Evolutionary conservation across 148 eudicot species (phyloP).

Genomic region (Amaranthus cruentus): DNA sequence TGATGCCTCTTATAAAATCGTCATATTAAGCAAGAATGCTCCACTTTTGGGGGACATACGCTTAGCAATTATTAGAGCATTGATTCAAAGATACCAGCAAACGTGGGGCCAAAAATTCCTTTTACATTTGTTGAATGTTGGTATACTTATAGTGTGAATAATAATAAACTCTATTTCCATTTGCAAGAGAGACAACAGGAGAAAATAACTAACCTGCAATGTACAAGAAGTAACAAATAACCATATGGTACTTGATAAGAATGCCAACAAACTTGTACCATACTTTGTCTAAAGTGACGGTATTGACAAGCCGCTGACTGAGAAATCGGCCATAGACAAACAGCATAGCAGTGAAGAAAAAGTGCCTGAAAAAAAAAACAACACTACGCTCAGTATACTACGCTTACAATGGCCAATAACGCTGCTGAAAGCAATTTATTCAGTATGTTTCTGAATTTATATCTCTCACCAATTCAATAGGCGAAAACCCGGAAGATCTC

Average conservation of each 20-base stretch:
- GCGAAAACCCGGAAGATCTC: conserved; percentile 76
- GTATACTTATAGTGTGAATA: background rate
- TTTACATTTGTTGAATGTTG: background rate
- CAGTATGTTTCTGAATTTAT: background rate
- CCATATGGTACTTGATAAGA: conserved; percentile 93
- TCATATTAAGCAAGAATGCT: background rate
- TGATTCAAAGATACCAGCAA: background rate
- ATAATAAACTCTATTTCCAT: background rate
- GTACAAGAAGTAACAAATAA: conserved; percentile 84
- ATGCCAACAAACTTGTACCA: conserved; percentile 67
- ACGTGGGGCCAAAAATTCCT: background rate
- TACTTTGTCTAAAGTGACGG: conserved; percentile 76
- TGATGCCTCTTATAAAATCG: background rate
- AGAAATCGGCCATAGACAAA: conserved; percentile 95
- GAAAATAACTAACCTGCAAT: conserved; percentile 60
- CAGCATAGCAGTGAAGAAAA: conserved; percentile 93
- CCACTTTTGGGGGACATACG: background rate
- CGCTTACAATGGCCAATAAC: background rate
- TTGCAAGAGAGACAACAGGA: background rate
- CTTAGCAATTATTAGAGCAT: background rate
- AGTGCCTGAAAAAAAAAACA: conserved; percentile 60
- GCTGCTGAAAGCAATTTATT: background rate
- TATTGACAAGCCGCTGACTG: conserved; percentile 83
- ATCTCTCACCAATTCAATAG: conserved; percentile 58
- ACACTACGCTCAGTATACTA: background rate